These are phyloP conservation scores for Artemisia annua DNA, from an alignment of 129 eudicot genomes.

Conservation along the genomic window DNA sequence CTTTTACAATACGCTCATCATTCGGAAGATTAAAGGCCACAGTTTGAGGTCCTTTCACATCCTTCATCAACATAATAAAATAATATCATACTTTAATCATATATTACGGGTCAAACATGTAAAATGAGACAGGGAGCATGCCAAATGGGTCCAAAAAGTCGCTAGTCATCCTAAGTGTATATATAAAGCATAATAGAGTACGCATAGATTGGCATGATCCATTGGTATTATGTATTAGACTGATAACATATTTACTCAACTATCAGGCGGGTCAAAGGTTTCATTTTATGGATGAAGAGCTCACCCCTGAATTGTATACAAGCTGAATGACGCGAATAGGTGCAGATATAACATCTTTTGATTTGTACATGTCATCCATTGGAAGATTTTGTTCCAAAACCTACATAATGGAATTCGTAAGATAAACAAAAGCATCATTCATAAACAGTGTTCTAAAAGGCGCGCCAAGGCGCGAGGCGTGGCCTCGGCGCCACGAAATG, in stretches of 20 bases:
- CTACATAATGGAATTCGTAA: too few relatives aligned
- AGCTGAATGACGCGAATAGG: too few relatives aligned
- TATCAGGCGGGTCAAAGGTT: not conserved
- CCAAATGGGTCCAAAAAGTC: too few relatives aligned
- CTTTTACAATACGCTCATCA: slow-evolving; percentile 89
- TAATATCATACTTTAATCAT: slow-evolving; percentile 5
- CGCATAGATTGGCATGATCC: not conserved
- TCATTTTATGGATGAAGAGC: not conserved
- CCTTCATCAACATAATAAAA: slow-evolving; percentile 45
- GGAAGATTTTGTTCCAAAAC: too few relatives aligned
- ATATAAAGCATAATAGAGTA: not conserved
- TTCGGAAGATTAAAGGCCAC: slow-evolving; percentile 96
- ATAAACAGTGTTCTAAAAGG: too few relatives aligned
- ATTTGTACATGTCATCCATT: too few relatives aligned
- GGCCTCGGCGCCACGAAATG: too few relatives aligned
- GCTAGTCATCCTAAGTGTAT: too few relatives aligned
- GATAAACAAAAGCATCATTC: not conserved
- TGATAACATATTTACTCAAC: not conserved
- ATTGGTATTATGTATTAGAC: not conserved
- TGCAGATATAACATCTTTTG: too few relatives aligned
- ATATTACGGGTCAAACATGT: not conserved
- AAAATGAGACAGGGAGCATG: not conserved
- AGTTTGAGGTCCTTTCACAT: slow-evolving; percentile 96
- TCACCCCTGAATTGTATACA: too few relatives aligned
- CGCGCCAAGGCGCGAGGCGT: too few relatives aligned